Conservation (phyloP, 2,329 filamentous ascomycete species). For the Alternaria viburni region DNA sequence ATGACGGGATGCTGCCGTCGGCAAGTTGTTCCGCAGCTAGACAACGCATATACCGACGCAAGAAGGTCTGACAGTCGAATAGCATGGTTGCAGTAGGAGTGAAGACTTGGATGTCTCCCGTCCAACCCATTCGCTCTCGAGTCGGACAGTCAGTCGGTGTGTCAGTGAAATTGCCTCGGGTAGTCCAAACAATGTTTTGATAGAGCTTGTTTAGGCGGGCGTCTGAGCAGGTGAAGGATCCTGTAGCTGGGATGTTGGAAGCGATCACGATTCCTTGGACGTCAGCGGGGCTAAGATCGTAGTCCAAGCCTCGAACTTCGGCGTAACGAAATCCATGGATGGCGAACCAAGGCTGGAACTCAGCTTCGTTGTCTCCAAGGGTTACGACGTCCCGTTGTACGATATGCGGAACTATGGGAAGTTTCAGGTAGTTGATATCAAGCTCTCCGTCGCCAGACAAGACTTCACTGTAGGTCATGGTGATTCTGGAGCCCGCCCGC, state of each 20-base stretch:
- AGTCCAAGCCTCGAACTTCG: background rate
- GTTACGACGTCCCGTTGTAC: background rate
- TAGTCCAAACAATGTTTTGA: background rate
- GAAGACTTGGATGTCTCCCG: background rate
- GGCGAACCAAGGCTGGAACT: background rate
- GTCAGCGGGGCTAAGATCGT: background rate
- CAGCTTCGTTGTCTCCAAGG: background rate
- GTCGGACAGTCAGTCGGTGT: background rate
- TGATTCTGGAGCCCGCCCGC: background rate
- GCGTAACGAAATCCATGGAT: background rate
- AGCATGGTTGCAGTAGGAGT: background rate
- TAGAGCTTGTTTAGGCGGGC: background rate
- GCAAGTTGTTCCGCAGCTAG: background rate
- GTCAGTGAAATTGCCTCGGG: background rate
- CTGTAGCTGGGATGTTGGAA: background rate
- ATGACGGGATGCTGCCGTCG: background rate
- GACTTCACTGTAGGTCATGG: background rate
- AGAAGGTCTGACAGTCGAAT: background rate
- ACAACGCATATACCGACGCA: background rate
- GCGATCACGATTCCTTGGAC: background rate
- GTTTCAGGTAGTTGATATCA: background rate
- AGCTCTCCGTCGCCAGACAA: background rate
- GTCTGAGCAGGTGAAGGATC: background rate
- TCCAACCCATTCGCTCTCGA: background rate
- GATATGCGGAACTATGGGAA: background rate